Conservation (phyloP, 768 basidiomycete species). For the Termitomyces eurrhizus region DNA sequence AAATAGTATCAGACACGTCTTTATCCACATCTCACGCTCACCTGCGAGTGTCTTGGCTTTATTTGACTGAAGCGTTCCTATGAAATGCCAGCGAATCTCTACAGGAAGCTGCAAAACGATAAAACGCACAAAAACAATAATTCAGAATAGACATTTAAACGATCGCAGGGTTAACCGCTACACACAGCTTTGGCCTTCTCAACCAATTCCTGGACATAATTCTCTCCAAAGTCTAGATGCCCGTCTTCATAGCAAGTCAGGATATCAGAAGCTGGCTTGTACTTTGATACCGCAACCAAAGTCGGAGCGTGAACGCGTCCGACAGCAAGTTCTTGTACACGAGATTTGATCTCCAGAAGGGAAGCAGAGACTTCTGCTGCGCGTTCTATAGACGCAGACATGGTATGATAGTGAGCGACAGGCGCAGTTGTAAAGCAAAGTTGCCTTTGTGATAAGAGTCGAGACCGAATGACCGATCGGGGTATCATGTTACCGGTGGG, state of each 20-base stretch:
- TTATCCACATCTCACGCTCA: conserved; percentile 26
- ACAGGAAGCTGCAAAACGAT: conserved; percentile 61
- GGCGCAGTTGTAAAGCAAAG: conserved; percentile 2
- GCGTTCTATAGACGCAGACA: conserved; percentile 37
- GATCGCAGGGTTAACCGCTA: conserved; percentile 5
- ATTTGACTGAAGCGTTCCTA: conserved; percentile 90
- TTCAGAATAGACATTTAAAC: background rate
- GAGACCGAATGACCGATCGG: conserved; percentile 4
- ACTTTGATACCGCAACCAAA: conserved; percentile 90
- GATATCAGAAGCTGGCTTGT: conserved; percentile 87
- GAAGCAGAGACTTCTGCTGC: conserved; percentile 48
- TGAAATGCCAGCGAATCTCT: conserved; percentile 96
- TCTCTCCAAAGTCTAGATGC: conserved; percentile 94
- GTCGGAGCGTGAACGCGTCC: conserved; percentile 21
- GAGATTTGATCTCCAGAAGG: conserved; percentile 47
- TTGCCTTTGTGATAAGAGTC: background rate
- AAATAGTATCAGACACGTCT: background rate
- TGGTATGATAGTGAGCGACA: conserved; percentile 10
- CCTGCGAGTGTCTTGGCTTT: conserved; percentile 88
- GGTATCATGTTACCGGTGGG: conserved; percentile 6
- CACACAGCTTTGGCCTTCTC: conserved; percentile 74
- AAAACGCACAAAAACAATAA: background rate
- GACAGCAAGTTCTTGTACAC: conserved; percentile 35
- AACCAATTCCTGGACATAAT: conserved; percentile 91
- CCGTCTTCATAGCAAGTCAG: conserved; percentile 76